Conservation (phyloP, 1,284 basidiomycete genomes). For the Melanopsichium pennsylvanicum region DNA sequence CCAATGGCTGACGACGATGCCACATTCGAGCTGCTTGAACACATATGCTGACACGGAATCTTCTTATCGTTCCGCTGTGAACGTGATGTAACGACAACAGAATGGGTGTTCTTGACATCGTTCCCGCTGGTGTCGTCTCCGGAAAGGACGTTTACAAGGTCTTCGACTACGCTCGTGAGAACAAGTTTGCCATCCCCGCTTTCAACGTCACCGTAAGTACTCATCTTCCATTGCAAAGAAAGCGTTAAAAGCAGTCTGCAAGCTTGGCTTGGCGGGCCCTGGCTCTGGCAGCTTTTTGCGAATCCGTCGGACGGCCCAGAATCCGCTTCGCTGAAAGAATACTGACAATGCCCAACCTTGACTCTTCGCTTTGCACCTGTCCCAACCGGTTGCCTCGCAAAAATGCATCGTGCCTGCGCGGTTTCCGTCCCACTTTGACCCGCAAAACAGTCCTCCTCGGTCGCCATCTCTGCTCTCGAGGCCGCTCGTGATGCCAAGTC, state of each 20-base stretch:
- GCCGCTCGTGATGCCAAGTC: constrained; percentile 79
- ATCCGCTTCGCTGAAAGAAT: neutral
- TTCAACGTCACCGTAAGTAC: constrained; percentile 63
- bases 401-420: too few species aligned
- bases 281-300: neutral
- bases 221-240: neutral
- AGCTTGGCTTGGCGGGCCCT: neutral
- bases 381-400: neutral
- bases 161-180: constrained; percentile 63
- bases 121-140: constrained; percentile 63
- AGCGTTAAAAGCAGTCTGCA: neutral
- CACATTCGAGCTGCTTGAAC: neutral
- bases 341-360: neutral
- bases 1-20: too few species aligned
- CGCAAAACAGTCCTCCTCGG: constrained; percentile 54
- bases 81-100: constrained; percentile 7
- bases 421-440: too few species aligned
- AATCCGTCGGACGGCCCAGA: neutral
- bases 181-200: constrained; percentile 64
- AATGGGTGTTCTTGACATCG: constrained; percentile 62
- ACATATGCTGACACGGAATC: neutral
- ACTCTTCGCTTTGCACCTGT: neutral
- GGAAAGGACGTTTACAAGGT: constrained; percentile 66
- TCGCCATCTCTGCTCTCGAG: constrained; percentile 64
- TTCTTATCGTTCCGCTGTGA: neutral